These are phyloP conservation scores for Lunularia cruciata DNA, from an alignment of 225 moss, liverwort and hornwort species.

Conservation along the genomic window DNA sequence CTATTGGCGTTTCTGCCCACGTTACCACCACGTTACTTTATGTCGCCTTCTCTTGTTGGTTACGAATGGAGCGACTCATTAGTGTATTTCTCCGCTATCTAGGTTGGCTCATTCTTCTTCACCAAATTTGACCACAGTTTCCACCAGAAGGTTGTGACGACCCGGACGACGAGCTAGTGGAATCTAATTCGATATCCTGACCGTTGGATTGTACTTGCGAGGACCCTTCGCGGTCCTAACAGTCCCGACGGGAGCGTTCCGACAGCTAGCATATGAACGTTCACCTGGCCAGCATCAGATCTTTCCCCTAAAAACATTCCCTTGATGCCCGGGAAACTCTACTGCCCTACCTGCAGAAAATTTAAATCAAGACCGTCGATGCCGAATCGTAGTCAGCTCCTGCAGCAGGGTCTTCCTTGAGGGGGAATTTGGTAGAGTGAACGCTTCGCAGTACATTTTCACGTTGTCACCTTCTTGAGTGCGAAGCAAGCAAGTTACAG, in stretches of 20 bases:
- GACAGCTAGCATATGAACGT: background rate
- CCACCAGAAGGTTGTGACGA: background rate
- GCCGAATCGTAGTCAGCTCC: background rate
- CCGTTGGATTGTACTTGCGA: background rate
- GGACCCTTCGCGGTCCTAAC: background rate
- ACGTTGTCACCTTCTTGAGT: too few species aligned
- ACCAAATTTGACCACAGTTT: background rate
- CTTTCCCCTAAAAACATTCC: background rate
- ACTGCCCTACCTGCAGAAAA: background rate
- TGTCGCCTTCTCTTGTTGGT: too few species aligned
- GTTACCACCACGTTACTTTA: background rate
- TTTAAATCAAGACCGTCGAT: conserved; percentile 2
- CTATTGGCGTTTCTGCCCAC: background rate
- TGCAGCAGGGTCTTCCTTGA: background rate
- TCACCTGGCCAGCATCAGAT: conserved; percentile 4
- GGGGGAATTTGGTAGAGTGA: too few species aligned
- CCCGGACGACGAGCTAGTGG: background rate
- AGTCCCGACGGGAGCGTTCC: background rate
- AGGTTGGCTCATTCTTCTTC: background rate
- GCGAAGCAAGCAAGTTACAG: too few species aligned
- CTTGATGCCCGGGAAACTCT: background rate
- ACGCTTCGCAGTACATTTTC: too few species aligned
- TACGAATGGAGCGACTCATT: background rate
- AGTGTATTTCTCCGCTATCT: background rate
- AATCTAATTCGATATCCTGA: background rate